These are phyloP conservation scores for Quercus tomentella DNA, from an alignment of 331 rosid species.

Conservation along the genomic window DNA sequence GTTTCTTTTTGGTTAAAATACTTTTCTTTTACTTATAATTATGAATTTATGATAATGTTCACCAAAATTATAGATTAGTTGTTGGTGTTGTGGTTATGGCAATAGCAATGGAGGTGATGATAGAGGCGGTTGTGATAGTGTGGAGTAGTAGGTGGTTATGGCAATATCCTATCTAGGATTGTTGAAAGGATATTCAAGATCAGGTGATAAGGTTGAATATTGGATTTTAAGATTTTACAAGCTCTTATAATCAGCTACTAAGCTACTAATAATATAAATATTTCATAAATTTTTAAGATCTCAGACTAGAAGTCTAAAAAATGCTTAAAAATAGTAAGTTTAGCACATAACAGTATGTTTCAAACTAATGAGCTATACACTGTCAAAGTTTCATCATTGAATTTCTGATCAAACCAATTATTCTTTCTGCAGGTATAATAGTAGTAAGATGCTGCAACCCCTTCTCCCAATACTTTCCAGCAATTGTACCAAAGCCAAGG, in stretches of 20 bases:
- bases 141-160: too few relatives aligned
- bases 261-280: too few relatives aligned
- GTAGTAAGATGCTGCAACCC: constrained; percentile 32
- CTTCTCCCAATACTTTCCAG: constrained; percentile 20
- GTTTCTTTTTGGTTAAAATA: neutral
- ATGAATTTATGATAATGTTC: neutral
- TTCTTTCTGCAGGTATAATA: constrained; percentile 49
- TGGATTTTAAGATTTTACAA: too few relatives aligned
- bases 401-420: constrained; percentile 17
- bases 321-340: too few relatives aligned
- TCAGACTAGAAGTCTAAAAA: too few relatives aligned
- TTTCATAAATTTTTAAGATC: too few relatives aligned
- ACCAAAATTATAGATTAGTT: neutral
- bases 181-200: too few relatives aligned
- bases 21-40: neutral
- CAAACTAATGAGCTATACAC: too few relatives aligned
- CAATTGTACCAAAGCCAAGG: constrained; percentile 15
- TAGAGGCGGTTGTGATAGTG: neutral
- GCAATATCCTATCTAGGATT: too few relatives aligned
- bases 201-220: too few relatives aligned
- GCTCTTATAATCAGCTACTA: too few relatives aligned
- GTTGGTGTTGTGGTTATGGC: neutral
- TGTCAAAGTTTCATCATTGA: neutral
- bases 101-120: neutral
- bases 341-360: too few relatives aligned